Evolutionary conservation across 2,329 filamentous ascomycete genomes (phyloP).

Genomic region (Aspergillus aculeatus): DNA sequence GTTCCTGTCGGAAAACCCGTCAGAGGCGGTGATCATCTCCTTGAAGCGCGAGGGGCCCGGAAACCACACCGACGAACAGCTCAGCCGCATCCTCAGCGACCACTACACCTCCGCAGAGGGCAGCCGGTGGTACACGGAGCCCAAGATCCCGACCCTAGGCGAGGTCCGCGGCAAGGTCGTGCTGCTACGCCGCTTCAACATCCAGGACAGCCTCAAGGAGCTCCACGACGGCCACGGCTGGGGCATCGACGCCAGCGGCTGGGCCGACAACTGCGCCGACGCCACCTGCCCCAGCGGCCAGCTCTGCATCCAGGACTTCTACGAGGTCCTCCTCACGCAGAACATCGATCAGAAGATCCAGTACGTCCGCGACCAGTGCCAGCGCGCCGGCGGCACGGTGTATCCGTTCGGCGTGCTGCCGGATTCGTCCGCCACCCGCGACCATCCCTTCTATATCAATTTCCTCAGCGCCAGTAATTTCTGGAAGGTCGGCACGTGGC

Average conservation of each 20-base stretch:
- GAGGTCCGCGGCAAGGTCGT: slow-evolving; percentile 80
- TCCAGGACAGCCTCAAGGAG: slow-evolving; percentile 52
- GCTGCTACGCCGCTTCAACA: slow-evolving; percentile 74
- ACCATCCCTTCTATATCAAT: slow-evolving; percentile 77
- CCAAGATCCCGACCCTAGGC: slow-evolving; percentile 73
- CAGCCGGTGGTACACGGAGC: slow-evolving; percentile 72
- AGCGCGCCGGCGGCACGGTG: slow-evolving; percentile 61
- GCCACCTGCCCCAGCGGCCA: slow-evolving; percentile 67
- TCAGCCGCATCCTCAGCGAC: slow-evolving; percentile 69
- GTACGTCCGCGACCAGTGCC: slow-evolving; percentile 71
- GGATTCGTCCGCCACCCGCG: slow-evolving; percentile 45
- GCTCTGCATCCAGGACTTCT: slow-evolving; percentile 91
- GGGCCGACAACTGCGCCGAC: slow-evolving; percentile 87
- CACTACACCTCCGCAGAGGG: slow-evolving; percentile 62
- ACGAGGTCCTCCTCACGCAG: slow-evolving; percentile 73
- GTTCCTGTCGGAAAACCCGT: slow-evolving; percentile 75
- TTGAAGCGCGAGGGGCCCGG: slow-evolving; percentile 90
- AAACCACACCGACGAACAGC: slow-evolving; percentile 72
- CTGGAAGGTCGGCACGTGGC: slow-evolving; percentile 90
- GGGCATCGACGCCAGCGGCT: slow-evolving; percentile 61
- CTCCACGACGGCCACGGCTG: slow-evolving; percentile 53
- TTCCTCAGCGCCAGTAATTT: slow-evolving; percentile 92
- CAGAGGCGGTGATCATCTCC: slow-evolving; percentile 80
- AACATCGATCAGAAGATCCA: slow-evolving; percentile 80
- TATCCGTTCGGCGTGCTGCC: slow-evolving; percentile 39